Percentiles rank a stretch among this genome's conserved stretches.
Evolutionary conservation across 768 basidiomycete species (phyloP).

Genomic region (Nidularia sp.): DNA sequence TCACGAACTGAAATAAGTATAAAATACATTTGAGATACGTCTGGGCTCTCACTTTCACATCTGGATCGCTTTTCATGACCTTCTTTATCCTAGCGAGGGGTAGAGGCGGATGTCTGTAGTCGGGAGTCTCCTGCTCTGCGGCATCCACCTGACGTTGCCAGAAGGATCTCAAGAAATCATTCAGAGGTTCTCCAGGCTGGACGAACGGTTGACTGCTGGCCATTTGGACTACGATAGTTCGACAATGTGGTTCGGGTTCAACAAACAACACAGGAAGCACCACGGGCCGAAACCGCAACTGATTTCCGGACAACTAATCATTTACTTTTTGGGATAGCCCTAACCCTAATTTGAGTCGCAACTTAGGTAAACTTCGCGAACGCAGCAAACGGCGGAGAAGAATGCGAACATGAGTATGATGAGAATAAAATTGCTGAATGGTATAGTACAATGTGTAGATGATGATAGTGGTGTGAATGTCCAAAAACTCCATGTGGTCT

Average conservation of each 20-base stretch:
- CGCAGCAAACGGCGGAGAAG: neutral
- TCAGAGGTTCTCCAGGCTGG: conserved; percentile 80
- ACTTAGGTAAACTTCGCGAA: too few relatives aligned
- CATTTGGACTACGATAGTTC: conserved; percentile 9
- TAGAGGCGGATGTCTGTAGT: conserved; percentile 83
- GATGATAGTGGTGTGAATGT: neutral
- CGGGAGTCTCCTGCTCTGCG: conserved; percentile 85
- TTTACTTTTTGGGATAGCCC: neutral
- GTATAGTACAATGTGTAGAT: neutral
- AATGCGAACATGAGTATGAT: neutral
- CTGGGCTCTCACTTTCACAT: conserved; percentile 73
- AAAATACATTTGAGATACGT: too few relatives aligned
- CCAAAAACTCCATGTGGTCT: neutral
- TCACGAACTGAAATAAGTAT: neutral
- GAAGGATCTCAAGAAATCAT: conserved; percentile 81
- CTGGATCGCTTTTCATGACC: conserved; percentile 98
- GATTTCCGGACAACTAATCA: neutral
- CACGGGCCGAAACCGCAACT: neutral
- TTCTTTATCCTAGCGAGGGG: conserved; percentile 97
- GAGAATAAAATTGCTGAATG: neutral
- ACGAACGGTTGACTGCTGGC: conserved; percentile 55
- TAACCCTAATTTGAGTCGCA: too few relatives aligned
- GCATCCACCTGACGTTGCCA: conserved; percentile 88
- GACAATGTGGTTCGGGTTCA: neutral
- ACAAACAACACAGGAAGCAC: neutral